Base-by-base conservation (phyloP, 768 basidiomycete species). In the Leucogyrophana mollusca region DNA sequence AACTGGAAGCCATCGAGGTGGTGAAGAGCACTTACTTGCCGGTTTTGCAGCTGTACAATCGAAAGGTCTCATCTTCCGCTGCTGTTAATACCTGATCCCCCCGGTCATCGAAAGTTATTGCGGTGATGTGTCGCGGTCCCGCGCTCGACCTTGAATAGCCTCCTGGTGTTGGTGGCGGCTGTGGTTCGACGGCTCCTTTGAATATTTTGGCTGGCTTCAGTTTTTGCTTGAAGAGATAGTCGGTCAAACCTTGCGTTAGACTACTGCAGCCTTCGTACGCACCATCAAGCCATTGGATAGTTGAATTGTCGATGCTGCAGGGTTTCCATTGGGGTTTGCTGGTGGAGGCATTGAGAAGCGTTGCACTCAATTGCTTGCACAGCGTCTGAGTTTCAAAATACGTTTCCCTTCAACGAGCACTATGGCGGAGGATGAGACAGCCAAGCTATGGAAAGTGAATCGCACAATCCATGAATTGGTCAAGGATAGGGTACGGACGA, bases 381-480 rank as follows among this genome's bases (percentile, higher is more conserved):
- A 53, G 59, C 38, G 49, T 74, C 82, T 77, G 82, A 82, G 80
- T 83, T 80, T 67, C 56, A 82, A 82, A 67, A 59, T 59, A 22
- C 38, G 36, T 39, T 43, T 56, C 58, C 59, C 65, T 61, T 54
- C 53, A 47, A 43, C 45, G 36, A 38, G 56, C 60, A 59, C 67
- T 57, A 87, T 89, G 85, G 71, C 76, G 53, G 86, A 89, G 56
- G 87, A 90, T 70, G 89, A 91, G 66, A 80, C 85, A 50, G 87
- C 94, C 48, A 85, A 84, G 60, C 77, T 98, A 61, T 98, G 94
- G 92, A 88, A 94, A 60, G 94, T 98, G 52, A 93, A 93, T 68
- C 73, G 91, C 58, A 98, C 96, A 40, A 87, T 97, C 34, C 94
- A 97, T 64, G 95, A 99, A 69, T 83, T 99, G 43, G 91, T 94